Evolutionary conservation across 257 asterid genomes (phyloP), one percentile per base, ranked within the genome.

Genomic region (Lycium barbarum): DNA sequence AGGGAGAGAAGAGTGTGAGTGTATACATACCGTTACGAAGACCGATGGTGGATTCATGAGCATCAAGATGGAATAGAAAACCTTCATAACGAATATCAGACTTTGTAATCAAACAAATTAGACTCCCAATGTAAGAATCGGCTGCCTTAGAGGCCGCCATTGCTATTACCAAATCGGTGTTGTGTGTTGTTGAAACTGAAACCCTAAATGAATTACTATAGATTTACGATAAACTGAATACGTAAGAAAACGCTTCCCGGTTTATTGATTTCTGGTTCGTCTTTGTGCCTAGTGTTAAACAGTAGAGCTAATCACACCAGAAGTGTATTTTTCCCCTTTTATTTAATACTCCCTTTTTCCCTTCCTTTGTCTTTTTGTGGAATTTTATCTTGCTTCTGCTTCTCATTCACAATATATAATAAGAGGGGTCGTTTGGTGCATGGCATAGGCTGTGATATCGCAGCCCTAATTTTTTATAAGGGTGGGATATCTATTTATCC

Each of bases 51-150:
- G 79, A 62, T 17, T 79, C 87, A 0, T 58, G 76, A 72, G 82
- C 13, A 58, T 79, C 58, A 20, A 87, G 83, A 17, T 83, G 78
- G 49, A 62, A 84, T 22, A 86, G 5, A 49, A 80, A 70, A 20
- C 90, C 90, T 86, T 88, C 87, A 4, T 88, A 88, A 8, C 90
- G 88, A 51, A 85, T 86, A 12, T 81, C 90, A 17, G 85, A 80
- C 85, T 85, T 86, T 10, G 90, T 61, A 73, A 66, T 83, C 71
- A 88, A 84, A 59, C 83, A 53, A 15, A 88, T 74, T 11, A 83
- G 62, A 59, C 90, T 83, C 20, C 90, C 90, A 33, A 88, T 62
- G 84, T 59, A 83, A 10, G 90, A 72, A 1, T 85, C 82, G 6
- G 18, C 88, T 40, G 38, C 88, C 61, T 57, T 76, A 9, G 18